phyloP scores from a whole-genome alignment of 805 yeast species.

The Yamadazyma philogaea region DNA sequence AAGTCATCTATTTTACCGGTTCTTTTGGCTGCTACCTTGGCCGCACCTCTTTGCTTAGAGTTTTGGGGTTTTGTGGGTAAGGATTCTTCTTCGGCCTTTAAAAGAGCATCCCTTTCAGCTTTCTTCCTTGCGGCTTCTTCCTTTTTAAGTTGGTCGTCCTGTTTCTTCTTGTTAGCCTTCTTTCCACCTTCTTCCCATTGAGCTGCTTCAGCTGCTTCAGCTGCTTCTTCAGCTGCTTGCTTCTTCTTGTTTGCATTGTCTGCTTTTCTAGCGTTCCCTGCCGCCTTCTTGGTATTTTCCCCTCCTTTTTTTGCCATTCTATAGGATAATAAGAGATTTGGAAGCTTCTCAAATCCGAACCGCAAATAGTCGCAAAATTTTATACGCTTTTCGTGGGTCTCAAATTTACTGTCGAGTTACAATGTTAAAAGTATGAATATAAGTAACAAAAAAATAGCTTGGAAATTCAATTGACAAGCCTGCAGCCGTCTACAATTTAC shows the following conservation, averaged over 20 bases:
- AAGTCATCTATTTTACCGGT: slow-evolving; percentile 68
- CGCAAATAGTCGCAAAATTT: neutral
- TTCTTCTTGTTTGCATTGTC: slow-evolving; percentile 59
- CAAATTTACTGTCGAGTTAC: too few species aligned
- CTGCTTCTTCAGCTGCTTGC: slow-evolving; percentile 45
- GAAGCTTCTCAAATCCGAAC: slow-evolving; percentile 1
- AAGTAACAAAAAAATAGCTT: too few species aligned
- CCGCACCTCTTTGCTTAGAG: slow-evolving; percentile 62
- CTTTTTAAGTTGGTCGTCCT: slow-evolving; percentile 62
- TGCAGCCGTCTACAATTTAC: slow-evolving; percentile 1
- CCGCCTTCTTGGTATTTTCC: slow-evolving; percentile 55
- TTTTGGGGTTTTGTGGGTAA: slow-evolving; percentile 55
- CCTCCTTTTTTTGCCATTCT: slow-evolving; percentile 48
- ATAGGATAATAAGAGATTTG: neutral
- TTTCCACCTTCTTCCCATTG: slow-evolving; percentile 74
- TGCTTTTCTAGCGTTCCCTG: slow-evolving; percentile 66
- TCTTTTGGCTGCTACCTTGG: slow-evolving; percentile 58
- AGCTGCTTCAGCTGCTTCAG: slow-evolving; percentile 54
- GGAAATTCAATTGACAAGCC: neutral
- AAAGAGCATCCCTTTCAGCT: slow-evolving; percentile 72
- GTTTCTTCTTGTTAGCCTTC: slow-evolving; percentile 66
- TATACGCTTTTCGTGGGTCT: neutral
- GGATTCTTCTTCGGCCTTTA: slow-evolving; percentile 62
- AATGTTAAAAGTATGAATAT: too few species aligned
- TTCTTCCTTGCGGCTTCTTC: slow-evolving; percentile 77